Conservation (phyloP, 2,329 filamentous ascomycete genomes). For the Ophiostoma himal-ulmi region DNA sequence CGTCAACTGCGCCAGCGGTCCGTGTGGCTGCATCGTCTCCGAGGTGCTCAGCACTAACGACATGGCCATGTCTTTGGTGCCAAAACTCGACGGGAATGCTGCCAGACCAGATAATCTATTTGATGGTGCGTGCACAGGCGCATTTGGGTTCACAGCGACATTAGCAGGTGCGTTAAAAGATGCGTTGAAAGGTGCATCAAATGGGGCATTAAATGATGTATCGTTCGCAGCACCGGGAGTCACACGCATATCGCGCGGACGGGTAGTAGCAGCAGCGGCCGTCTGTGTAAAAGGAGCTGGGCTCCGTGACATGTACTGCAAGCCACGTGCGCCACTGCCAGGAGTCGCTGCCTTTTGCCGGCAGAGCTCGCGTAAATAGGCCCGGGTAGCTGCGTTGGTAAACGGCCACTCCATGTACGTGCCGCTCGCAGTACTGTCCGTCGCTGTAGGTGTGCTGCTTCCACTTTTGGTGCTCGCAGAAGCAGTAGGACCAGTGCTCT, state of each 20-base stretch:
- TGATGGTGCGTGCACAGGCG: neutral
- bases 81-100: conserved; percentile 43
- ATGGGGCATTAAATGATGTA: neutral
- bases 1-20: conserved; percentile 56
- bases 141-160: neutral
- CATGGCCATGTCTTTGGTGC: conserved; percentile 56
- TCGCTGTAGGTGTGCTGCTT: conserved; percentile 50
- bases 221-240: conserved; percentile 32
- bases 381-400: conserved; percentile 56
- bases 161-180: neutral
- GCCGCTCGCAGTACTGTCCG: conserved; percentile 30
- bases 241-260: conserved; percentile 38
- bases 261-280: conserved; percentile 33
- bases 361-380: conserved; percentile 58
- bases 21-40: conserved; percentile 58
- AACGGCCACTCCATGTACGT: conserved; percentile 59
- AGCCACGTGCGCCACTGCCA: conserved; percentile 38
- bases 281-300: conserved; percentile 51
- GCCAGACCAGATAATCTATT: neutral
- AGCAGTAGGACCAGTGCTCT: neutral
- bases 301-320: conserved; percentile 47
- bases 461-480: conserved; percentile 40
- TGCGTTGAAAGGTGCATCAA: neutral
- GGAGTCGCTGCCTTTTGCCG: conserved; percentile 46
- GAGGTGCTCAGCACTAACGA: conserved; percentile 59